phyloP scores from a whole-genome alignment of 2,329 filamentous ascomycete genomes.

The Ampelomyces quisqualis region DNA sequence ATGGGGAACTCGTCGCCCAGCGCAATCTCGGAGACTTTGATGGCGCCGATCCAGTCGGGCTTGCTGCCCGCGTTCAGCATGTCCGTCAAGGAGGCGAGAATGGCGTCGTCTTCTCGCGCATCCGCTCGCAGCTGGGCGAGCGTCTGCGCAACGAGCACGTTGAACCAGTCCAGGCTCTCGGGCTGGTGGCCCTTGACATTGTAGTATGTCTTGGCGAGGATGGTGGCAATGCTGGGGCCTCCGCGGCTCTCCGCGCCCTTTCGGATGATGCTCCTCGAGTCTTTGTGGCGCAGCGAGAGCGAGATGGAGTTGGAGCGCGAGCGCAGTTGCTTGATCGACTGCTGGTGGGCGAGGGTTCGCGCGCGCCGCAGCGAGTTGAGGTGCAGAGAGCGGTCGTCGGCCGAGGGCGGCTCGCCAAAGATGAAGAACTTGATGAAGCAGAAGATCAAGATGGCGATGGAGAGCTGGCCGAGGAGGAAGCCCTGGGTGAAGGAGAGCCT shows the following conservation, averaged over 20 bases:
- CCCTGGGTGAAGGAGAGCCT: slow-evolving; percentile 92
- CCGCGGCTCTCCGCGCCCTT: slow-evolving; percentile 42
- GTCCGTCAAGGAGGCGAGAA: slow-evolving; percentile 79
- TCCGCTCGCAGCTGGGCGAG: slow-evolving; percentile 94
- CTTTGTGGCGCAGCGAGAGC: slow-evolving; percentile 39
- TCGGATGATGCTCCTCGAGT: slow-evolving; percentile 50
- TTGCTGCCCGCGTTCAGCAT: slow-evolving; percentile 83
- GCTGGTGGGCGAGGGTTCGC: slow-evolving; percentile 68
- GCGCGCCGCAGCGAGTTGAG: slow-evolving; percentile 73
- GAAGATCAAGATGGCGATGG: slow-evolving; percentile 84
- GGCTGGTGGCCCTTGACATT: slow-evolving; percentile 94
- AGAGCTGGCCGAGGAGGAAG: slow-evolving; percentile 88
- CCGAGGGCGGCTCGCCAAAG: slow-evolving; percentile 86
- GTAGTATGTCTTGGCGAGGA: slow-evolving; percentile 96
- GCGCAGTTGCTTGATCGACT: slow-evolving; percentile 27
- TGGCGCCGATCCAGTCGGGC: slow-evolving; percentile 90
- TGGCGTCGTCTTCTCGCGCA: slow-evolving; percentile 86
- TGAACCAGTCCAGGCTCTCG: slow-evolving; percentile 98
- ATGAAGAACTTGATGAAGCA: slow-evolving; percentile 99
- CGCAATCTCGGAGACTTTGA: slow-evolving; percentile 88
- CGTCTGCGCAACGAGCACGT: slow-evolving; percentile 92
- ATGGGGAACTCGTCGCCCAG: slow-evolving; percentile 97
- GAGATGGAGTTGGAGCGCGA: slow-evolving; percentile 40
- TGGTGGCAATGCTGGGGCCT: slow-evolving; percentile 86
- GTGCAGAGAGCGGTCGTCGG: slow-evolving; percentile 74